Evolutionary conservation across 176 grass and related monocot species (phyloP), one percentile per base, ranked within the genome.

Genomic region (Aechmea fasciata): DNA sequence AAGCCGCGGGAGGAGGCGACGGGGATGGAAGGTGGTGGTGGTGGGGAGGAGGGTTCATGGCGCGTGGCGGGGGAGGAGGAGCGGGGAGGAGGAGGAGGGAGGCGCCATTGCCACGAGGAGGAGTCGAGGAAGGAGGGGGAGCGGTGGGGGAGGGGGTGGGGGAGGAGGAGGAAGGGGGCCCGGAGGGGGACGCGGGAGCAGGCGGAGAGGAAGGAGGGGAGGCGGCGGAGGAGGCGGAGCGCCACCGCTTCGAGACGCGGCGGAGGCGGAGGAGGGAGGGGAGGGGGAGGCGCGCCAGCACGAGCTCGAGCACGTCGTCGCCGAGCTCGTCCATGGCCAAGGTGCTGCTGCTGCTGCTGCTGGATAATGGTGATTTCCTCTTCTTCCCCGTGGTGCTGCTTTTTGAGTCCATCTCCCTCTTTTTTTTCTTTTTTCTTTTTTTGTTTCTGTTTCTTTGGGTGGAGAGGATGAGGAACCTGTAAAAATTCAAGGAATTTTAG

Each of bases 131-230:
- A 62, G 52, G 80, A 24, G 10, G 53, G 48, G 3, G 64, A 53
- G 10, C 15, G 62, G 20, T 73, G 68, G 2, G 73, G n/a, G 15
- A 66, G 57, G 3, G 69, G 83, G 11, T 82, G 63, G 3, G 93
- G 82, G 87, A 99, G 87, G 75, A 99, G 89, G 63, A 99, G 93
- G 89, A 87, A 99, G 0, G 87, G 95, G 57, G 93, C 87, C 2
- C 90, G 71, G 0, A 19, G 20, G 5, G 63, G 47, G 41, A 86
- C 77, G 23, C 80, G 66, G 6, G 84, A 75, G 82, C 95, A 99
- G 48, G 90, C 82, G 24, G 80, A 51, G 50, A 80, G 78, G 80
- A 99, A 99, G 1, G 87, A 81, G 11, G 63, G 23, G 90, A 90
- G 9, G 25, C 63, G 9, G 84, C 79, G 11, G 85, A 83, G 0